Percentiles rank a stretch among this genome's conserved stretches.
Evolutionary conservation across 768 basidiomycete genomes (phyloP).

Genomic region (Pleurotus citrinopileatus): DNA sequence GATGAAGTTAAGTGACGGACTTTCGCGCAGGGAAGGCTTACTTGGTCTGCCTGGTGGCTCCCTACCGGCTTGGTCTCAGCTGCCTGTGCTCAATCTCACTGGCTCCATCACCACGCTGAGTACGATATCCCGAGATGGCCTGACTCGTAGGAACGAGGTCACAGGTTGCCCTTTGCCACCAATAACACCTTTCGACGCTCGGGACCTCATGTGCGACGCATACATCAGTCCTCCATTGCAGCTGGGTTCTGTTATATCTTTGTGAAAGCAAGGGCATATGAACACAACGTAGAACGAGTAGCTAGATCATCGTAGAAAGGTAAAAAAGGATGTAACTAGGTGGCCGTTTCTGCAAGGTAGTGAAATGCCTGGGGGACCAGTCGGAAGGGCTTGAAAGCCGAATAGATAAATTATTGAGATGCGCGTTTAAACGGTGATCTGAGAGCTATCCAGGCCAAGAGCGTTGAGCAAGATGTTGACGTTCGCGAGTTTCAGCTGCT

Average conservation of each 20-base stretch:
- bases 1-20: constrained; percentile 43
- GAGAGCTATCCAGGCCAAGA: constrained; percentile 64
- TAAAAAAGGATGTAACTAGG: not conserved
- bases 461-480: constrained; percentile 91
- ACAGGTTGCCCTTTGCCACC: constrained; percentile 24
- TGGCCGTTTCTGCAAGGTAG: no score
- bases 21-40: constrained; percentile 27
- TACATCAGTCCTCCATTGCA: not conserved
- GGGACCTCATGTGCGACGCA: constrained; percentile 22
- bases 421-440: constrained; percentile 54
- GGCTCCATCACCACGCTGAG: constrained; percentile 42
- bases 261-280: constrained; percentile 2
- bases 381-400: no score
- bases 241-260: constrained; percentile 7
- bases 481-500: constrained; percentile 79
- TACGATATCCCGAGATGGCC: constrained; percentile 29
- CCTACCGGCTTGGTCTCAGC: constrained; percentile 47
- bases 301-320: constrained; percentile 4
- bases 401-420: constrained; percentile 5
- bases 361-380: no score
- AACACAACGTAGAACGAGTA: constrained; percentile 4
- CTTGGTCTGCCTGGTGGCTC: constrained; percentile 55
- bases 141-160: constrained; percentile 29
- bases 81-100: constrained; percentile 73
- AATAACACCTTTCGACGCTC: constrained; percentile 20